Evolutionary conservation across 345 rosid genomes (phyloP).

Genomic region (Melaleuca alternifolia): DNA sequence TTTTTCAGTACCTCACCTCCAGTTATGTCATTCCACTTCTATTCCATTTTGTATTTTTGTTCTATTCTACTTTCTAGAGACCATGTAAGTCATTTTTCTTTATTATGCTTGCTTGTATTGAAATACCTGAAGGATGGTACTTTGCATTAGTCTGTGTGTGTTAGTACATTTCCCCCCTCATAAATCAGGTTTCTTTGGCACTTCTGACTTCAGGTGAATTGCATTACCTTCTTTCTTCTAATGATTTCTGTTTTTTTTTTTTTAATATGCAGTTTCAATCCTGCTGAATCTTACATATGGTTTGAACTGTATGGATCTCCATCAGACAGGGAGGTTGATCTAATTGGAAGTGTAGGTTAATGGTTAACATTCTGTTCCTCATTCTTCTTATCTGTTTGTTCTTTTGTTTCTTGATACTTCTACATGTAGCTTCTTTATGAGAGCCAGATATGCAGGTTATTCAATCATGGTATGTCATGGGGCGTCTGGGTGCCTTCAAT

Average conservation of each 20-base stretch:
- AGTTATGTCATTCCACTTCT: background rate
- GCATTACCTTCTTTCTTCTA: background rate
- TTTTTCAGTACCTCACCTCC: background rate
- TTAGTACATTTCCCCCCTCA: background rate
- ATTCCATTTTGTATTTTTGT: background rate
- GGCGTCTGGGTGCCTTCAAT: conserved; percentile 88
- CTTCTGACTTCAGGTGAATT: background rate
- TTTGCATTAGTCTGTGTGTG: background rate
- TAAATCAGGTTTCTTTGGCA: background rate
- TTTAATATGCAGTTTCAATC: conserved; percentile 52
- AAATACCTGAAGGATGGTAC: background rate
- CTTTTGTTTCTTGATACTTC: background rate
- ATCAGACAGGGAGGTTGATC: conserved; percentile 76
- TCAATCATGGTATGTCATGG: conserved; percentile 97
- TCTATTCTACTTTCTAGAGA: background rate
- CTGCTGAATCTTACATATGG: conserved; percentile 76
- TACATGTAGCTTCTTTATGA: background rate
- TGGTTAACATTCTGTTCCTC: background rate
- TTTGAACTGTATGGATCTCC: conserved; percentile 83
- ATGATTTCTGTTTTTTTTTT: background rate
- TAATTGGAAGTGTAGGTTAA: conserved; percentile 61
- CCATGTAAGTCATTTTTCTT: background rate
- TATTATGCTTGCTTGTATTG: background rate
- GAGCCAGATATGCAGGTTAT: conserved; percentile 41
- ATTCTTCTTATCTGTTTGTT: background rate